Evolutionary conservation across 306 rosid species (phyloP).

Genomic region (Rosa multiflora): DNA sequence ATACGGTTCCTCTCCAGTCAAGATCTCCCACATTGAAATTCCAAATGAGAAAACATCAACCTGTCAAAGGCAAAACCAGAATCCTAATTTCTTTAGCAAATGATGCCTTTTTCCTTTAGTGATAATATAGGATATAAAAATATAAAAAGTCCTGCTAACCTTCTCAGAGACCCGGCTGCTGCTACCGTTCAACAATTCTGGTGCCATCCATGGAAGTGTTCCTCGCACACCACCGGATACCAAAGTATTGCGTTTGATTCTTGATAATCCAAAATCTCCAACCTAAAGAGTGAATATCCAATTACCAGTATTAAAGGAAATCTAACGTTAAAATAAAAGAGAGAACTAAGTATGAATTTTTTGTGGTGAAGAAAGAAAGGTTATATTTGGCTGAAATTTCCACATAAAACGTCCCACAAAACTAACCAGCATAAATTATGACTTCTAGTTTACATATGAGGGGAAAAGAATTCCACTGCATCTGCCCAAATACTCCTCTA

Average conservation of each 20-base stretch:
- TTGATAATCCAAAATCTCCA: slow-evolving; percentile 38
- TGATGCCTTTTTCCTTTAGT: neutral
- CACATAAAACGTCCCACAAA: neutral
- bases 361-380: neutral
- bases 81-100: neutral
- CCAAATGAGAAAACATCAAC: slow-evolving; percentile 37
- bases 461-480: neutral
- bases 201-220: slow-evolving; percentile 41
- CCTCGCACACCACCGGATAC: slow-evolving; percentile 44
- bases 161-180: slow-evolving; percentile 40
- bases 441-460: neutral
- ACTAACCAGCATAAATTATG: neutral
- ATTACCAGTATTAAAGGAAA: neutral
- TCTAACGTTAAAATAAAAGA: neutral
- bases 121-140: neutral
- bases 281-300: slow-evolving; percentile 19
- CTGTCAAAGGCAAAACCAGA: slow-evolving; percentile 22
- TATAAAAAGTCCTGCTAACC: slow-evolving; percentile 21
- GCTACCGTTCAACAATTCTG: slow-evolving; percentile 36
- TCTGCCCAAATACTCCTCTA: neutral
- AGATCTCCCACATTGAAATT: slow-evolving; percentile 40
- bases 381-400: neutral
- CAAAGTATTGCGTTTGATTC: slow-evolving; percentile 34
- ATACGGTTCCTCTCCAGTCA: slow-evolving; percentile 40
- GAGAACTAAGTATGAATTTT: neutral